These are phyloP conservation scores for Dothidotthia symphoricarpi DNA, from an alignment of 2,329 filamentous ascomycete species.

Conservation along the genomic window DNA sequence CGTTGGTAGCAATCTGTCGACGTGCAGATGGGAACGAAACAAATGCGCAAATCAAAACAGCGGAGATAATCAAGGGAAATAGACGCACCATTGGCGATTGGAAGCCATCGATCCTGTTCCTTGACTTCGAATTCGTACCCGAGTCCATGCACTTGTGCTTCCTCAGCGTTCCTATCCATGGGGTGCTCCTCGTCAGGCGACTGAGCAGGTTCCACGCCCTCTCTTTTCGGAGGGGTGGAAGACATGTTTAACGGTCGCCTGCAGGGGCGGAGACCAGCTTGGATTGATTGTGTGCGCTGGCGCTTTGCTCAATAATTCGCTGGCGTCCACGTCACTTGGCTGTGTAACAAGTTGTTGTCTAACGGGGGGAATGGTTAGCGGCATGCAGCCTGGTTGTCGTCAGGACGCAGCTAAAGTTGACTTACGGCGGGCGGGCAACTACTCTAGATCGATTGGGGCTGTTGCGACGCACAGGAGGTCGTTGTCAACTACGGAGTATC, in stretches of 20 bases:
- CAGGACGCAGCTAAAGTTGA: constrained; percentile 16
- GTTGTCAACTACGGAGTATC: constrained; percentile 11
- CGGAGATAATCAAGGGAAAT: constrained; percentile 28
- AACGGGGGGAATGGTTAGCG: constrained; percentile 32
- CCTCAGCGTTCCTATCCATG: constrained; percentile 81
- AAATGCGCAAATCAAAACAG: constrained; percentile 41
- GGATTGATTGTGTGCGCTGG: constrained; percentile 51
- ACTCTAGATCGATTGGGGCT: constrained; percentile 6
- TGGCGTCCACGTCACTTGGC: constrained; percentile 43
- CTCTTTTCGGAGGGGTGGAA: constrained; percentile 83
- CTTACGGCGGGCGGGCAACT: constrained; percentile 14
- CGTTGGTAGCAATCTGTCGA: constrained; percentile 46
- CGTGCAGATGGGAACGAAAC: constrained; percentile 35
- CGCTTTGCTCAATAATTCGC: constrained; percentile 36
- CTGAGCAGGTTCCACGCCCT: constrained; percentile 86
- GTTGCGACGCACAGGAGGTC: constrained; percentile 10
- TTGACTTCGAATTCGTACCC: constrained; percentile 97
- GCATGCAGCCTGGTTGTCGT: constrained; percentile 26
- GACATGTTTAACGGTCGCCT: constrained; percentile 82
- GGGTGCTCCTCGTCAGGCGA: constrained; percentile 90
- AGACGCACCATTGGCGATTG: constrained; percentile 99
- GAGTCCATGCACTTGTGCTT: constrained; percentile 72
- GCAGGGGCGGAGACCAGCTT: constrained; percentile 41
- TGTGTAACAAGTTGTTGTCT: constrained; percentile 32
- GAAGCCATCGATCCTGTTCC: constrained; percentile 98